phyloP scores from a whole-genome alignment of 2,329 filamentous ascomycete species.

The Aureobasidium sp. region DNA sequence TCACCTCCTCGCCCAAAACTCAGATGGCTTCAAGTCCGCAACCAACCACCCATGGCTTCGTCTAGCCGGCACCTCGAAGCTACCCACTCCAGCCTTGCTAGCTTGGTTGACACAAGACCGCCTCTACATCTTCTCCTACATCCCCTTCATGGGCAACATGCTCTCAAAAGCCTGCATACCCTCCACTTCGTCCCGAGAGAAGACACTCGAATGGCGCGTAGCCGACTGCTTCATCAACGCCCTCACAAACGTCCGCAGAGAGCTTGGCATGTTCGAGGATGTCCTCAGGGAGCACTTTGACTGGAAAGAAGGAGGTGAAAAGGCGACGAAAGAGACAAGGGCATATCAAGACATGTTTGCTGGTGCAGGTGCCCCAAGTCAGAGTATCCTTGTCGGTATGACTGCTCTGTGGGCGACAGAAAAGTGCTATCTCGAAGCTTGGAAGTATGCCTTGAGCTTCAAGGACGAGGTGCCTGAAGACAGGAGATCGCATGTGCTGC shows the following conservation, averaged over 20 bases:
- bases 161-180: slow-evolving; percentile 68
- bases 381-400: slow-evolving; percentile 69
- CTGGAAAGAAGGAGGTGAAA: slow-evolving; percentile 21
- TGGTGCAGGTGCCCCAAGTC: slow-evolving; percentile 55
- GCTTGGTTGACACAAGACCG: slow-evolving; percentile 78
- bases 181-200: slow-evolving; percentile 41
- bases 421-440: slow-evolving; percentile 56
- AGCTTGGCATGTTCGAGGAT: slow-evolving; percentile 72
- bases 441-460: slow-evolving; percentile 45
- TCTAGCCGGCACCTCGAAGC: slow-evolving; percentile 66
- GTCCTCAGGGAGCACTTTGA: slow-evolving; percentile 32
- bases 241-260: slow-evolving; percentile 70
- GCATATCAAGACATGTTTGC: slow-evolving; percentile 67
- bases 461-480: slow-evolving; percentile 32
- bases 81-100: slow-evolving; percentile 63
- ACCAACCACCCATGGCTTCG: slow-evolving; percentile 74
- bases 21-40: slow-evolving; percentile 55
- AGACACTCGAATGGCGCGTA: slow-evolving; percentile 61
- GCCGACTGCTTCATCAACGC: slow-evolving; percentile 69
- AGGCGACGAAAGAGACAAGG: slow-evolving; percentile 31
- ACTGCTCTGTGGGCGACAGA: slow-evolving; percentile 81
- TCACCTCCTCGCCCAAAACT: slow-evolving; percentile 11
- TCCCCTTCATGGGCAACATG: slow-evolving; percentile 70
- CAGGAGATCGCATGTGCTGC: slow-evolving; percentile 48
- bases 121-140: slow-evolving; percentile 75